Evolutionary conservation across 345 rosid species (phyloP).

Genomic region (Diplotaxis tenuifolia): DNA sequence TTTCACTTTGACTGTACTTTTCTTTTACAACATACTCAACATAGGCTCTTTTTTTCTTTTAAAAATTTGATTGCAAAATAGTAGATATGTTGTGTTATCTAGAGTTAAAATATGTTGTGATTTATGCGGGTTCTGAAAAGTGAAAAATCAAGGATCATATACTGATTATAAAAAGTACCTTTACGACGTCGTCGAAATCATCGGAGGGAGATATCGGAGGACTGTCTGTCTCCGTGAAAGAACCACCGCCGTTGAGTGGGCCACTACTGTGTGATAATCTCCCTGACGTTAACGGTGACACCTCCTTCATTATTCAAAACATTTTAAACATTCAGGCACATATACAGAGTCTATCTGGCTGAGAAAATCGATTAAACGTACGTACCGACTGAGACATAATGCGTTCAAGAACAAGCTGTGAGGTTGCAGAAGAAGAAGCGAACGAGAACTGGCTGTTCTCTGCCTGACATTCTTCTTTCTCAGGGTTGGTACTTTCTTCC

Average conservation of each 20-base stretch:
- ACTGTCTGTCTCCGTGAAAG: constrained; percentile 64
- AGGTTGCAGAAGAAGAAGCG: constrained; percentile 67
- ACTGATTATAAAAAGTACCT: constrained; percentile 42
- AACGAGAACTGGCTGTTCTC: constrained; percentile 58
- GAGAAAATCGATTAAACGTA: background rate
- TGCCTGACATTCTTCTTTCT: constrained; percentile 30
- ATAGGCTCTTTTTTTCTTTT: background rate
- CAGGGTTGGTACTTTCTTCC: constrained; percentile 46
- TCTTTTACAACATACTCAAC: background rate
- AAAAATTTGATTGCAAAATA: background rate
- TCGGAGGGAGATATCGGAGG: constrained; percentile 86
- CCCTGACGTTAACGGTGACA: constrained; percentile 89
- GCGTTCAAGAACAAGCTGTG: constrained; percentile 94
- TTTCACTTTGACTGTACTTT: constrained; percentile 19
- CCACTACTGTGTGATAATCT: constrained; percentile 96
- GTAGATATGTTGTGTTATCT: no score
- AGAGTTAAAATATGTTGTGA: background rate
- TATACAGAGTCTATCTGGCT: background rate
- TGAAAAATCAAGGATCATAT: background rate
- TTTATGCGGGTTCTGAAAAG: background rate
- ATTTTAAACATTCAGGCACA: background rate
- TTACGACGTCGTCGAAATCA: constrained; percentile 85
- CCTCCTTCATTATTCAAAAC: constrained; percentile 55
- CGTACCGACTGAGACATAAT: constrained; percentile 90
- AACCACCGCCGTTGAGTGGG: constrained; percentile 59